Evolutionary conservation across 768 basidiomycete species (phyloP).

Genomic region (Harrya chromipes): DNA sequence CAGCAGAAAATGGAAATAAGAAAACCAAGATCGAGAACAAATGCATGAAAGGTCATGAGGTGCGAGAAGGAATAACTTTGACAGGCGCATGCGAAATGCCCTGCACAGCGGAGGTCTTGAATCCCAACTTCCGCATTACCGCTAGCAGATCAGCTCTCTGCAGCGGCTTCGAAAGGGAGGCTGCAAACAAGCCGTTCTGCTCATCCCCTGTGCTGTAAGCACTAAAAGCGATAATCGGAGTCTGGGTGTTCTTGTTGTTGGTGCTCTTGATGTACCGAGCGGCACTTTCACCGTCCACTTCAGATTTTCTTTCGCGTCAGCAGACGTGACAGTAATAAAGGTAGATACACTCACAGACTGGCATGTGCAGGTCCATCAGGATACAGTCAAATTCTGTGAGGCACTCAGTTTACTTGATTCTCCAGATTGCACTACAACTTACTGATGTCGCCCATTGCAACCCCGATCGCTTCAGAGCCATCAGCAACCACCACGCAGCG

Average conservation of each 20-base stretch:
- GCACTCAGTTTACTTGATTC: slow-evolving; percentile 4
- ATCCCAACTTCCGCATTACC: slow-evolving; percentile 83
- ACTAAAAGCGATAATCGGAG: slow-evolving; percentile 90
- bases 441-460: slow-evolving; percentile 98
- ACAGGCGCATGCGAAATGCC: slow-evolving; percentile 46
- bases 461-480: slow-evolving; percentile 95
- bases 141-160: slow-evolving; percentile 82
- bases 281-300: slow-evolving; percentile 94
- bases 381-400: slow-evolving; percentile 88
- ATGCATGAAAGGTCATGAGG: slow-evolving; percentile 23
- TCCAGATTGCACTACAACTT: slow-evolving; percentile 32
- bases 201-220: slow-evolving; percentile 79
- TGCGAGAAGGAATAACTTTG: slow-evolving; percentile 47
- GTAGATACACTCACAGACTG: slow-evolving; percentile 62
- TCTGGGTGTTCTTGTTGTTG: slow-evolving; percentile 89
- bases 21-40: slow-evolving; percentile 24
- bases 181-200: slow-evolving; percentile 68
- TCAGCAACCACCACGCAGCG: slow-evolving; percentile 94
- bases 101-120: slow-evolving; percentile 78
- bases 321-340: background rate
- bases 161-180: slow-evolving; percentile 84
- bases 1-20: slow-evolving; percentile 30
- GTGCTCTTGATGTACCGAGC: slow-evolving; percentile 97
- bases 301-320: slow-evolving; percentile 8
- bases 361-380: slow-evolving; percentile 95